Percentiles rank a stretch among this genome's conserved stretches.
phyloP scores from a whole-genome alignment of 2,329 filamentous ascomycete genomes.

The Colletotrichum brevisporum region DNA sequence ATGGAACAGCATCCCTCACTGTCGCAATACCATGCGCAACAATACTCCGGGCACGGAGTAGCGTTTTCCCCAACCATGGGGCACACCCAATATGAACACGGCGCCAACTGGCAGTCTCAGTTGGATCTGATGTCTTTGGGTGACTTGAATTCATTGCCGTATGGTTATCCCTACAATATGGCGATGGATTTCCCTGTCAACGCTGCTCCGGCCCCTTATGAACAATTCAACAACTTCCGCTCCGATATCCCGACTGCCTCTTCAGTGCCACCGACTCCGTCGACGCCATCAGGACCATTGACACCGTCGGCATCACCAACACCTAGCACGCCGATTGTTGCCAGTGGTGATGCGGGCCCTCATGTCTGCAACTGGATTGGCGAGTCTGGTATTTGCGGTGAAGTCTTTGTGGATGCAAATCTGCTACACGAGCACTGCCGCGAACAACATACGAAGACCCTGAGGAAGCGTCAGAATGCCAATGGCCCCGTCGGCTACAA shows the following conservation, averaged over 20 bases:
- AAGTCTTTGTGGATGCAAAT: conserved; percentile 59
- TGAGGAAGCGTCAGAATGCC: neutral
- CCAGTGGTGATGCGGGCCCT: conserved; percentile 33
- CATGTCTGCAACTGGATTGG: conserved; percentile 52
- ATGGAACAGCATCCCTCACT: too few species aligned
- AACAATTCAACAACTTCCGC: too few species aligned
- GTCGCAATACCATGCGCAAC: too few species aligned
- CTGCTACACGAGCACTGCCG: conserved; percentile 70
- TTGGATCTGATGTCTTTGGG: too few species aligned
- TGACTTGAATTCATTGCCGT: too few species aligned
- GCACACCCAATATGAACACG: conserved; percentile 7
- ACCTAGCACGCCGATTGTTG: neutral
- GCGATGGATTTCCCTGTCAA: too few species aligned
- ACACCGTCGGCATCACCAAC: neutral
- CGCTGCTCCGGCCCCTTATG: too few species aligned
- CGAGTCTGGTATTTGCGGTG: conserved; percentile 48
- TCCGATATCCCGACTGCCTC: too few species aligned
- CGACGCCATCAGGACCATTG: too few species aligned
- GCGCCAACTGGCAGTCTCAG: too few species aligned
- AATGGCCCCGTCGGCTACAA: conserved; percentile 58
- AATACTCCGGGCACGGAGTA: conserved; percentile 39
- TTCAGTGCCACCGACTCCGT: too few species aligned
- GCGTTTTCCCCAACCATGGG: conserved; percentile 39
- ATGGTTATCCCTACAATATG: too few species aligned
- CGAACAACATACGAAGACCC: conserved; percentile 60